A percentile compares a stretch with the other conserved stretches of the same genome.
These are phyloP conservation scores for Clathrospora elynae DNA, from an alignment of 2,329 filamentous ascomycete genomes.

Conservation along the genomic window DNA sequence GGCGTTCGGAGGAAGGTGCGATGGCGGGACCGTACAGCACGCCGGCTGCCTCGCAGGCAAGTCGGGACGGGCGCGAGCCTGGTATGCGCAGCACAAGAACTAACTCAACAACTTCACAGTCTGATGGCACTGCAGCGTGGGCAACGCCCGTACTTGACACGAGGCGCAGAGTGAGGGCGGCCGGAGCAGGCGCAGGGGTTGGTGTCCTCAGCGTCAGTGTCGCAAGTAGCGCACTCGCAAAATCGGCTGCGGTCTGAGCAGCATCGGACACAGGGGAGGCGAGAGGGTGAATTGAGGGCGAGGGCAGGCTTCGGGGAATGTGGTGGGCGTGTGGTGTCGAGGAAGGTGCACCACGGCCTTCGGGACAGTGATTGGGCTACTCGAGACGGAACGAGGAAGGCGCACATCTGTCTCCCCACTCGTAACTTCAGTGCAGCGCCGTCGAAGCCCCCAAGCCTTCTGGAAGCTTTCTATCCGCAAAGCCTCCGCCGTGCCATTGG, in stretches of 20 bases:
- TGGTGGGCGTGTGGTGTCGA: constrained; percentile 6
- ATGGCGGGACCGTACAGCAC: constrained; percentile 12
- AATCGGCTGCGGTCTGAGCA: constrained; percentile 32
- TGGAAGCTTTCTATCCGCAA: constrained; percentile 18
- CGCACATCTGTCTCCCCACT: constrained; percentile 13
- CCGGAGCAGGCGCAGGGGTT: constrained; percentile 21
- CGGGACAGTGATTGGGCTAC: constrained; percentile 12
- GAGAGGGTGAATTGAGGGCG: constrained; percentile 6
- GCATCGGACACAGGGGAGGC: constrained; percentile 32
- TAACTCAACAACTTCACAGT: background rate
- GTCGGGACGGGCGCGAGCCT: constrained; percentile 1
- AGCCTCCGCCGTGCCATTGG: constrained; percentile 14
- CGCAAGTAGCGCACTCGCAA: constrained; percentile 42
- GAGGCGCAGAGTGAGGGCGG: constrained; percentile 2
- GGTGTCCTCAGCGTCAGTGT: constrained; percentile 35
- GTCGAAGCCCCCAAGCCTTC: constrained; percentile 22
- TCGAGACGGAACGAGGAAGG: constrained; percentile 16
- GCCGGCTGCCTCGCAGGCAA: constrained; percentile 11
- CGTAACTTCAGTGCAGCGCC: constrained; percentile 9
- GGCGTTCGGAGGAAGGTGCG: constrained; percentile 14
- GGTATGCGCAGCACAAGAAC: constrained; percentile 3
- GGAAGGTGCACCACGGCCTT: constrained; percentile 17
- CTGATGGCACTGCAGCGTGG: constrained; percentile 3
- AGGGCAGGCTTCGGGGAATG: constrained; percentile 8
- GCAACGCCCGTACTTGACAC: constrained; percentile 5